Evolutionary conservation across 2,329 filamentous ascomycete species (phyloP).

Genomic region (Chaetomium strumarium): DNA sequence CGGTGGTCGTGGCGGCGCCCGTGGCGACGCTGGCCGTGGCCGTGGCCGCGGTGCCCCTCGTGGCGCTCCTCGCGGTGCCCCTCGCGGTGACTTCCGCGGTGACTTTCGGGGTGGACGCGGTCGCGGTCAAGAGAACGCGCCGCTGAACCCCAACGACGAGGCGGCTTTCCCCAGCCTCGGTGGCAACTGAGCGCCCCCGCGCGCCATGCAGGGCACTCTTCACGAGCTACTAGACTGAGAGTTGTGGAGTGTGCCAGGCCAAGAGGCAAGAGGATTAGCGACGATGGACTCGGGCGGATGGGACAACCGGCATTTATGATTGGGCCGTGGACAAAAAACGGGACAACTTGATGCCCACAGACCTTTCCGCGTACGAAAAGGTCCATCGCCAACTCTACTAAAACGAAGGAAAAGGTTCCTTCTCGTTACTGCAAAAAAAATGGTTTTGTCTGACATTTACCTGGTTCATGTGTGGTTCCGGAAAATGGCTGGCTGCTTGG

Average conservation of each 20-base stretch:
- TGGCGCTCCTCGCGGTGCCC: conserved; percentile 36
- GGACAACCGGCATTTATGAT: conserved; percentile 11
- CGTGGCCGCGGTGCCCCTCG: conserved; percentile 42
- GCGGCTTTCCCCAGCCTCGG: conserved; percentile 57
- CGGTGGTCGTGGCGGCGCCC: conserved; percentile 47
- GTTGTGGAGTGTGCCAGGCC: conserved; percentile 6
- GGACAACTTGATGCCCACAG: conserved; percentile 2
- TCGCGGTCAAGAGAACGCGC: conserved; percentile 39
- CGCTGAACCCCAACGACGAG: conserved; percentile 53
- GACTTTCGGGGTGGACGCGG: conserved; percentile 39
- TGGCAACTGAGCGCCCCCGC: conserved; percentile 33
- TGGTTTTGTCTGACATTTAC: not conserved
- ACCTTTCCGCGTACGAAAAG: conserved; percentile 3
- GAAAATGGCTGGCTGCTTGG: conserved; percentile 14
- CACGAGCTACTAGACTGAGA: not conserved
- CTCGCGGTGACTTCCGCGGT: conserved; percentile 46
- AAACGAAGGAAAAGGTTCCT: conserved; percentile 12
- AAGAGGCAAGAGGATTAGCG: conserved; percentile 8
- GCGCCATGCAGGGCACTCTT: not conserved
- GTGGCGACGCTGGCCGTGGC: conserved; percentile 45
- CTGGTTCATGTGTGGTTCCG: conserved; percentile 13
- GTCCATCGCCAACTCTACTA: conserved; percentile 5
- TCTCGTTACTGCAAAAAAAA: conserved; percentile 5
- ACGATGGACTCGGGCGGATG: conserved; percentile 4
- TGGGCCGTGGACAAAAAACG: conserved; percentile 4